Evolutionary conservation across 345 rosid genomes (phyloP), one percentile per base, ranked within the genome.

Genomic region (Leavenworthia alabamica): DNA sequence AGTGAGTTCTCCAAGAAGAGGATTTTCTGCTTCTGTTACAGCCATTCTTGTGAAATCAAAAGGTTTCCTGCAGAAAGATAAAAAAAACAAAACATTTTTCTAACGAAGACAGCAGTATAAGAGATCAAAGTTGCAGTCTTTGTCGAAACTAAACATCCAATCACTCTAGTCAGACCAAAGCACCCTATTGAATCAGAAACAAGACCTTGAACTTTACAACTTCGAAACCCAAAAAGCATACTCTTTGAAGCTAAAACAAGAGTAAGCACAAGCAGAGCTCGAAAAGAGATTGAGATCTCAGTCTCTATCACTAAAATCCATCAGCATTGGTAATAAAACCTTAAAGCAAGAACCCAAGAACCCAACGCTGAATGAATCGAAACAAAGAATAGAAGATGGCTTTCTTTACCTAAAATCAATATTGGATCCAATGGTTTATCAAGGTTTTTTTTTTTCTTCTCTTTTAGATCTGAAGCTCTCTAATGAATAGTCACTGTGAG

Each of bases 1-100:
- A 40, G 96, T 89, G 50, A 81, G 55, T 79, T 93, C 95, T 59
- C 88, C 95, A 51, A 89, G 62, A 59, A 85, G 88, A 68, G 89
- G 97, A 56, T 93, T 82, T 42, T 84, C 78, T 13, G 80, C 71
- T 64, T 82, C 86, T 22, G 88, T 60, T 47, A 81, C 80, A 0
- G 86, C 90, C 97, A 92, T 92, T 71, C 23, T 61, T 62, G 28
- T 60, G 16, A 53, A 26, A n/a, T 70, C 72, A 65, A 33, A 71
- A 71, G 60, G 61, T 60, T 68, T 39, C 64, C 77, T 74, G 53
- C 57, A 60, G 32, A 41, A 50, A 51, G 40, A 16, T 32, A 59
- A 67, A 32, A 59, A 67, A 32, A 61, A 76, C 47, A 53, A 15
- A 24, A 43, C 24, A 48, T 14, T 4, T 20, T 13, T 40, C 3